Conservation (phyloP, 352 stramenopile species). For the Globisporangium uncinulatum region DNA sequence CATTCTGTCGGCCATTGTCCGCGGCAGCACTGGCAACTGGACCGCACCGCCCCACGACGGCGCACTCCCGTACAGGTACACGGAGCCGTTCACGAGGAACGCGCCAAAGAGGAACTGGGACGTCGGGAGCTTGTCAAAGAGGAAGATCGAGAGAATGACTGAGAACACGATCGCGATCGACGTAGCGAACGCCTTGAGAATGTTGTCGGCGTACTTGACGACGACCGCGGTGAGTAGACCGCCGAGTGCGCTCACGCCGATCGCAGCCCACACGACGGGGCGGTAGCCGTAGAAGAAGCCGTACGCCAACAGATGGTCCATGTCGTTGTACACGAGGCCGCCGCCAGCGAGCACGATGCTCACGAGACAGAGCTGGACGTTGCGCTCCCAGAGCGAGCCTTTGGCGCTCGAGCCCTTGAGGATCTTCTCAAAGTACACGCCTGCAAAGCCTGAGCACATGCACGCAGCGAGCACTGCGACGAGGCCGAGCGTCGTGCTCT, state of each 20-base stretch:
- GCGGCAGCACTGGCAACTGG: conserved; percentile 13
- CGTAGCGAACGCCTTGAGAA: conserved; percentile 83
- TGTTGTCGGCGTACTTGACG: conserved; percentile 86
- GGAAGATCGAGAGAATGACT: conserved; percentile 77
- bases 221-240: conserved; percentile 78
- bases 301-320: conserved; percentile 33
- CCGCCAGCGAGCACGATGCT: conserved; percentile 52
- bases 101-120: conserved; percentile 67
- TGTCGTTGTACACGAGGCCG: conserved; percentile 62
- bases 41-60: conserved; percentile 26
- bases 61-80: conserved; percentile 72
- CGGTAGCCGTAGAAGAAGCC: conserved; percentile 86
- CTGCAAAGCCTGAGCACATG: conserved; percentile 77
- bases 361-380: conserved; percentile 79
- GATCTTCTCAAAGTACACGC: conserved; percentile 87
- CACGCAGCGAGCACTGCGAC: conserved; percentile 64
- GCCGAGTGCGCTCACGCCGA: conserved; percentile 60
- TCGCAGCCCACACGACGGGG: conserved; percentile 68
- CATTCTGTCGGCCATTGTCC: conserved; percentile 4
- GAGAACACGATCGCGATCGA: conserved; percentile 80
- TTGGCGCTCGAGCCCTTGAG: conserved; percentile 62
- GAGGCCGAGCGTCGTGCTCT: conserved; percentile 66
- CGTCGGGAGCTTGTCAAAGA: conserved; percentile 81
- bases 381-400: conserved; percentile 74
- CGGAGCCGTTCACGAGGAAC: conserved; percentile 72